phyloP scores from a whole-genome alignment of 2,329 filamentous ascomycete species.

The Talaromyces sp. region DNA sequence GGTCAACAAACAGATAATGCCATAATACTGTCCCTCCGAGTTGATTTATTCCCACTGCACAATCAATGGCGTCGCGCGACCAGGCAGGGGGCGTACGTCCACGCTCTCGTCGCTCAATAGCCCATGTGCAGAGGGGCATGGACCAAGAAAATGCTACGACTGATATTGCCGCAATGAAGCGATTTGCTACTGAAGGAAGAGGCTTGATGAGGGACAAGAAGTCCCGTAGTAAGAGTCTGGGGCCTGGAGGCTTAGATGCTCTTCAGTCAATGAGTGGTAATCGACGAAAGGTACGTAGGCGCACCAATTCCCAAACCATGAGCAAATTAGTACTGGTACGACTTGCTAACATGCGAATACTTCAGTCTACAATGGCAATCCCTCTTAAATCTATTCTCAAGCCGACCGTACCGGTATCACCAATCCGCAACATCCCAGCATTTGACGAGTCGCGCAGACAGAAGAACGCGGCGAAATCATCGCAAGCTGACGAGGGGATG shows the following conservation, averaged over 20 bases:
- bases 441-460: slow-evolving; percentile 50
- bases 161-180: slow-evolving; percentile 53
- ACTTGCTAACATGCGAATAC: slow-evolving; percentile 20
- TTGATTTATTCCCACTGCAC: background rate
- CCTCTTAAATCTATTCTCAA: slow-evolving; percentile 72
- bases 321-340: background rate
- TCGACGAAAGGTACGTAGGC: slow-evolving; percentile 66
- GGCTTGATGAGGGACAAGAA: slow-evolving; percentile 55
- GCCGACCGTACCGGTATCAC: slow-evolving; percentile 64
- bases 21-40: background rate
- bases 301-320: background rate
- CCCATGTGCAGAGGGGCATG: slow-evolving; percentile 50
- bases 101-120: slow-evolving; percentile 68
- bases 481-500: slow-evolving; percentile 30
- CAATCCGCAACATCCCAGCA: slow-evolving; percentile 64
- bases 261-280: slow-evolving; percentile 73
- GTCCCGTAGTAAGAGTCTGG: slow-evolving; percentile 91
- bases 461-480: slow-evolving; percentile 22
- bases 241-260: slow-evolving; percentile 82
- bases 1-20: background rate
- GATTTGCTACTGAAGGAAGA: slow-evolving; percentile 25
- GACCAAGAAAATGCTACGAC: slow-evolving; percentile 78
- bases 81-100: slow-evolving; percentile 31
- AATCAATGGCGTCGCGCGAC: slow-evolving; percentile 36
- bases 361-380: slow-evolving; percentile 39